phyloP scores from a whole-genome alignment of 1,284 basidiomycete species.

The Paramarasmius palmivorus region DNA sequence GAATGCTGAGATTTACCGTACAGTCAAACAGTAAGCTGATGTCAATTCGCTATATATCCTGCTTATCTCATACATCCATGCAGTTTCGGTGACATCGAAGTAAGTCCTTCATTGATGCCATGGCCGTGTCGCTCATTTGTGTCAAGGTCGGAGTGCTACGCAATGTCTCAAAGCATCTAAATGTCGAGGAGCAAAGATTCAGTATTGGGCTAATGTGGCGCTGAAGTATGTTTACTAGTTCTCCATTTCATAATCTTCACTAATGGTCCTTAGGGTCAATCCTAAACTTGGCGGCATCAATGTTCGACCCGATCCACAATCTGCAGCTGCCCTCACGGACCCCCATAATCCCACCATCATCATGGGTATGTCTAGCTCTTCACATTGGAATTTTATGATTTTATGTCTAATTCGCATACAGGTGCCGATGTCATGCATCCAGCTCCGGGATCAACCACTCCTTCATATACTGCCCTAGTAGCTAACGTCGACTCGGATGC shows the following conservation, averaged over 20 bases:
- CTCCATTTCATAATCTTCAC: background rate
- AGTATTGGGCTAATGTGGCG: slow-evolving; percentile 6
- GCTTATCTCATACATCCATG: background rate
- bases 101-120: no score
- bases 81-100: slow-evolving; percentile 2
- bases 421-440: slow-evolving; percentile 81
- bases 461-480: slow-evolving; percentile 76
- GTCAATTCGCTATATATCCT: background rate
- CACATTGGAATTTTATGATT: background rate
- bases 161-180: slow-evolving; percentile 2
- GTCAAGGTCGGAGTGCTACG: slow-evolving; percentile 28
- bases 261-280: slow-evolving; percentile 3
- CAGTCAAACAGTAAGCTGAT: slow-evolving; percentile 45
- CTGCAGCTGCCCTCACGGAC: slow-evolving; percentile 40
- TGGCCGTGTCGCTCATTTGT: no score
- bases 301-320: slow-evolving; percentile 38
- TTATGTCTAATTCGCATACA: no score
- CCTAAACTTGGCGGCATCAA: slow-evolving; percentile 14
- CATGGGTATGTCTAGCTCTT: slow-evolving; percentile 37
- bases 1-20: slow-evolving; percentile 43
- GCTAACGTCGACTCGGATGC: slow-evolving; percentile 70
- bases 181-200: slow-evolving; percentile 1
- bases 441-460: slow-evolving; percentile 69
- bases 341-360: slow-evolving; percentile 51
- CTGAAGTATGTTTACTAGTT: background rate